A percentile compares a stretch with the other conserved stretches of the same genome.
Evolutionary conservation across 1,284 basidiomycete species (phyloP).

Genomic region (Ceratobasidium sp.): DNA sequence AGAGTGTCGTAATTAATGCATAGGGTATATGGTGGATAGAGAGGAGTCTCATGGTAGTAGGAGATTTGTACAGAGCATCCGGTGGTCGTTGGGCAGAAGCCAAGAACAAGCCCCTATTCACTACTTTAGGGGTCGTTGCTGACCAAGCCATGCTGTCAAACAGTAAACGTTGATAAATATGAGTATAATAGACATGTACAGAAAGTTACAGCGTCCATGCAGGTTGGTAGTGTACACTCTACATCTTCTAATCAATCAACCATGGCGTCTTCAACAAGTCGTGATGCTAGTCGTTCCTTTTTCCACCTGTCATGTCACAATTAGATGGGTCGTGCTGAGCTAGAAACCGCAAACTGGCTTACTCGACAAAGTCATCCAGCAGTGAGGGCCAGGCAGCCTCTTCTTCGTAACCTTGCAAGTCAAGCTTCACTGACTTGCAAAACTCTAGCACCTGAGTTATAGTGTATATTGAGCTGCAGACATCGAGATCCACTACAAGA

Average conservation of each 20-base stretch:
- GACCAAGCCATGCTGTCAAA: neutral
- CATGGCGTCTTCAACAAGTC: neutral
- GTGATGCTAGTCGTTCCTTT: constrained; percentile 5
- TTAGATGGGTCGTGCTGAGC: neutral
- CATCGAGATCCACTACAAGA: constrained; percentile 39
- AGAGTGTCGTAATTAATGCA: constrained; percentile 18
- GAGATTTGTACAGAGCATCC: neutral
- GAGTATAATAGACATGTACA: constrained; percentile 10
- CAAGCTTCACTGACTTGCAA: constrained; percentile 65
- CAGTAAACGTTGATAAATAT: constrained; percentile 21
- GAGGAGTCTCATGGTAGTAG: constrained; percentile 6
- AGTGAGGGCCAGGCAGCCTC: constrained; percentile 83
- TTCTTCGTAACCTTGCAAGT: constrained; percentile 67
- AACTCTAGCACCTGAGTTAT: constrained; percentile 61
- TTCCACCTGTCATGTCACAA: constrained; percentile 16
- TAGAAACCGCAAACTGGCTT: neutral
- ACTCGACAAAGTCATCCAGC: constrained; percentile 73
- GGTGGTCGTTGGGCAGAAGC: constrained; percentile 18
- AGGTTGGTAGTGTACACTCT: constrained; percentile 1
- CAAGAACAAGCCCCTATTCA: constrained; percentile 12
- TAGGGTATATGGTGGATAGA: constrained; percentile 8
- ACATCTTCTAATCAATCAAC: constrained; percentile 3
- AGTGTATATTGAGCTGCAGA: constrained; percentile 9
- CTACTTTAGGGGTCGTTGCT: constrained; percentile 7
- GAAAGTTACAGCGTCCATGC: neutral